These are phyloP conservation scores for Neurospora pannonica DNA, from an alignment of 495 filamentous ascomycete species.

Conservation along the genomic window DNA sequence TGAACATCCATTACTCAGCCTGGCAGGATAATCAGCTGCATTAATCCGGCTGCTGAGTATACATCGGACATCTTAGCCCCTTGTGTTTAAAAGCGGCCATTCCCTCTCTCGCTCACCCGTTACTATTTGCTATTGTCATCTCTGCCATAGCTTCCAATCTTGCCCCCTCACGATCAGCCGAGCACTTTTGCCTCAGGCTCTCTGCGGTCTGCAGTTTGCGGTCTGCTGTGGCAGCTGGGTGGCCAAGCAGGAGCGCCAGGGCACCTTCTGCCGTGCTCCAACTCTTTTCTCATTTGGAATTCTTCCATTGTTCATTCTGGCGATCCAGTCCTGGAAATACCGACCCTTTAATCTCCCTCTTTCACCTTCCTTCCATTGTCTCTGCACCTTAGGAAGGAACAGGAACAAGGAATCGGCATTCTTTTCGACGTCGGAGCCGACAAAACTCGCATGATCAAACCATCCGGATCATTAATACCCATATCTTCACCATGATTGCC, in stretches of 20 bases:
- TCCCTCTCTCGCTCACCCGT: neutral
- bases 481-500: neutral
- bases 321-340: neutral
- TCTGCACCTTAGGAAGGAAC: neutral
- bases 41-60: neutral
- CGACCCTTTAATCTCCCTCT: neutral
- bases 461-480: neutral
- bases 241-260: neutral
- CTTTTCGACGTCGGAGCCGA: neutral
- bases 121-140: neutral
- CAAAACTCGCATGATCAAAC: neutral
- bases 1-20: neutral
- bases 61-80: neutral
- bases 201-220: neutral
- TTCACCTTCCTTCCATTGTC: neutral
- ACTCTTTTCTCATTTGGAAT: neutral
- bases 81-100: neutral
- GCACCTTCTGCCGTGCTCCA: neutral
- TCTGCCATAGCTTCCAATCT: neutral
- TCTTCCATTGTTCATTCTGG: neutral
- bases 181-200: neutral
- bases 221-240: neutral
- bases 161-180: neutral
- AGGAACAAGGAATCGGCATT: neutral
- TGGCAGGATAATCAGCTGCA: neutral